Evolutionary conservation across 768 basidiomycete genomes (phyloP).

Genomic region (Mycena filopes): DNA sequence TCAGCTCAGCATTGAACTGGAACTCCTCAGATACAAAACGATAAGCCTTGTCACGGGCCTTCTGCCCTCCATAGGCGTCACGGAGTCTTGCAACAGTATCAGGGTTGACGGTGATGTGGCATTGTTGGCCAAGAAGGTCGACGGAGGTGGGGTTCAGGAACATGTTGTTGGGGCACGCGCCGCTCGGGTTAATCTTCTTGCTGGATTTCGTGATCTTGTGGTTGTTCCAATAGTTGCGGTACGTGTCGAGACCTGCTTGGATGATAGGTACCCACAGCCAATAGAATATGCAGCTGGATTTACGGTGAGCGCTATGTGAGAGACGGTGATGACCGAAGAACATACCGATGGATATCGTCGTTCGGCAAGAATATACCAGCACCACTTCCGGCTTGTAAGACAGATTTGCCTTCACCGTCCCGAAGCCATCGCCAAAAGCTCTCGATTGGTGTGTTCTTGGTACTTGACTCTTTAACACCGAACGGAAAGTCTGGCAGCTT

Average conservation of each 20-base stretch:
- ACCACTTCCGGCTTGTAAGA: not conserved
- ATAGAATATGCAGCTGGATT: not conserved
- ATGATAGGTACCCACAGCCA: conserved; percentile 16
- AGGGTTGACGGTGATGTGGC: not conserved
- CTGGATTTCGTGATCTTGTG: not conserved
- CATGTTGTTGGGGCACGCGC: conserved; percentile 14
- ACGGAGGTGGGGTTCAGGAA: not conserved
- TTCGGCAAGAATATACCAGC: not conserved
- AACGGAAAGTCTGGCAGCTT: not conserved
- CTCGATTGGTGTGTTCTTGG: conserved; percentile 17
- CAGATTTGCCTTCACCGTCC: not conserved
- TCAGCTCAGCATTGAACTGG: not conserved
- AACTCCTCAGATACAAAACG: conserved; percentile 10
- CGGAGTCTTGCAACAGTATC: not conserved
- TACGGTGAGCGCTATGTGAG: not conserved
- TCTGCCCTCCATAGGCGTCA: conserved; percentile 1
- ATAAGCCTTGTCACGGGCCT: not conserved
- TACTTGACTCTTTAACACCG: not conserved
- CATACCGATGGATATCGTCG: conserved; percentile 6
- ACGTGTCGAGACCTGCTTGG: not conserved
- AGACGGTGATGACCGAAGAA: not conserved
- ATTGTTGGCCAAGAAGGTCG: not conserved
- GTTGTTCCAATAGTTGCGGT: conserved; percentile 8
- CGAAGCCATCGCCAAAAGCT: conserved; percentile 14
- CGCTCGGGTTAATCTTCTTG: conserved; percentile 4